These are phyloP conservation scores for Inonotus hispidus DNA, from an alignment of 1,284 basidiomycete species.

Conservation along the genomic window DNA sequence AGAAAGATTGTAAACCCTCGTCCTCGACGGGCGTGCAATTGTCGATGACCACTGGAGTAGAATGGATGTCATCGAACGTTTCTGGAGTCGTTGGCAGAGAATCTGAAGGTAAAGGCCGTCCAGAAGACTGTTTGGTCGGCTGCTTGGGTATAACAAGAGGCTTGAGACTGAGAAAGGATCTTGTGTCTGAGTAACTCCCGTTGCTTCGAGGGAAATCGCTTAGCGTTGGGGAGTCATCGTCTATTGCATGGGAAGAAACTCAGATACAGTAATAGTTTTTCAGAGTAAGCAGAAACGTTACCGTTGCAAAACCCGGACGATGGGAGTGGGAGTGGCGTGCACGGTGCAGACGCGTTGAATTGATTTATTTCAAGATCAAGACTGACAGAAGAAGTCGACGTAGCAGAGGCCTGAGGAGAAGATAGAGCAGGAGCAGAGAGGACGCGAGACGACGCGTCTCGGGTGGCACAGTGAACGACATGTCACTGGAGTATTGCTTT, in stretches of 20 bases:
- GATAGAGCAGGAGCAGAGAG: conserved; percentile 13
- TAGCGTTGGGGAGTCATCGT: not conserved
- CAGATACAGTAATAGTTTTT: not conserved
- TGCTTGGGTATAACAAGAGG: conserved; percentile 7
- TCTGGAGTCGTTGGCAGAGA: not conserved
- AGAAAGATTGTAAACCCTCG: conserved; percentile 15
- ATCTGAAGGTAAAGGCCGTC: conserved; percentile 1
- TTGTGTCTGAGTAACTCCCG: not conserved
- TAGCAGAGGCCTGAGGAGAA: not conserved
- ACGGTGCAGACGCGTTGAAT: not conserved
- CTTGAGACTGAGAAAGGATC: conserved; percentile 11
- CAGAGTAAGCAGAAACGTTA: not conserved
- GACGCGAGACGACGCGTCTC: conserved; percentile 11
- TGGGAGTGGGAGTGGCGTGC: not conserved
- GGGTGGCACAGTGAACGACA: not conserved
- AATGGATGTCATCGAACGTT: not conserved
- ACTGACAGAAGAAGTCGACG: not conserved
- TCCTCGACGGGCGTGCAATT: not conserved
- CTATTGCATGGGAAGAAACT: not conserved
- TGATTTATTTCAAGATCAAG: not conserved
- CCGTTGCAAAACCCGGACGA: not conserved
- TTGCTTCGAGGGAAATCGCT: not conserved
- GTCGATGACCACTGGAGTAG: not conserved
- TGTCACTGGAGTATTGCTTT: not conserved
- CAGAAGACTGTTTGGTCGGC: conserved; percentile 3